phyloP scores from a whole-genome alignment of 2,329 filamentous ascomycete species.

The Chrysoporthe puriensis region DNA sequence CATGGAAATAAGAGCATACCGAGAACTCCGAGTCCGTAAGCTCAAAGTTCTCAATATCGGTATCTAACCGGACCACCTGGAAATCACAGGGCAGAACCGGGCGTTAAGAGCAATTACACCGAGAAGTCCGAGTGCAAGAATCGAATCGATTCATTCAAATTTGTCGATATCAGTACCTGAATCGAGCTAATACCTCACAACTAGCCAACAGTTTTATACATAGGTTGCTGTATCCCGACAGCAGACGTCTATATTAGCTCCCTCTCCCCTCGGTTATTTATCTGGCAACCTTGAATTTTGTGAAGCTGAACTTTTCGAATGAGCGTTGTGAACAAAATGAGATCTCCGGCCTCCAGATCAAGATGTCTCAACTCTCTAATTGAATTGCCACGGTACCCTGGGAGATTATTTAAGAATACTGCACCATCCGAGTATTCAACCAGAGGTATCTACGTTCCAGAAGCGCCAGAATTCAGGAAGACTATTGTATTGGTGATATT shows the following conservation, averaged over 20 bases:
- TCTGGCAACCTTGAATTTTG: neutral
- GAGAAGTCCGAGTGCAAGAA: neutral
- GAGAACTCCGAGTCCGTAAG: neutral
- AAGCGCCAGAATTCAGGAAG: neutral
- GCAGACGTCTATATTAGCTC: neutral
- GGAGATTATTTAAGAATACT: neutral
- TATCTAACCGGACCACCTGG: neutral
- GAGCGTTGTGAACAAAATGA: neutral
- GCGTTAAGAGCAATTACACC: neutral
- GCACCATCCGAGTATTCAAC: neutral
- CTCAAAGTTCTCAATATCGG: neutral
- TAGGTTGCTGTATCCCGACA: neutral
- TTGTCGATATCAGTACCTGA: neutral
- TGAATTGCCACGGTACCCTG: neutral
- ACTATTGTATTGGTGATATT: neutral
- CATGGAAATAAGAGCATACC: conserved; percentile 4
- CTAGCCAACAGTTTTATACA: neutral
- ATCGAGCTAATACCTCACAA: neutral
- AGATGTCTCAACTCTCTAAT: too few species aligned
- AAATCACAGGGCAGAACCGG: neutral
- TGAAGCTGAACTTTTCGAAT: neutral
- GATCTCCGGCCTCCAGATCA: neutral
- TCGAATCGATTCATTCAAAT: neutral
- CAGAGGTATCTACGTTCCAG: neutral
- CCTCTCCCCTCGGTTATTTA: neutral